Evolutionary conservation across 1,284 basidiomycete genomes (phyloP).

Genomic region (Marasmius tenuissimus): DNA sequence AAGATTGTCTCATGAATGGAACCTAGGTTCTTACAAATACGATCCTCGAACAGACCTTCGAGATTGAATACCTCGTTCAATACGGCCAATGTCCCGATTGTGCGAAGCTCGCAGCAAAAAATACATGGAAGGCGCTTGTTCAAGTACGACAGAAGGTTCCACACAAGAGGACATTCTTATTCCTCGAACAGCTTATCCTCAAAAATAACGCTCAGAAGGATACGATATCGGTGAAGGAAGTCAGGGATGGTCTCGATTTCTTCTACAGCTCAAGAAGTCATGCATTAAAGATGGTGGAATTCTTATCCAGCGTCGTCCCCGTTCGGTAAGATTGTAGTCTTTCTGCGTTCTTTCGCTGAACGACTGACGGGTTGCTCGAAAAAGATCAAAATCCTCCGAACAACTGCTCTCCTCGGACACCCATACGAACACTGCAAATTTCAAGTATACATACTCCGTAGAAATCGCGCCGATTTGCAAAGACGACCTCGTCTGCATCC

Average conservation of each 20-base stretch:
- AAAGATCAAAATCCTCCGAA: conserved; percentile 87
- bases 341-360: neutral
- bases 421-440: conserved; percentile 91
- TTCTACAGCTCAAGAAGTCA: conserved; percentile 91
- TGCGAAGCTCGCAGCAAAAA: conserved; percentile 92
- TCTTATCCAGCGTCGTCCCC: conserved; percentile 86
- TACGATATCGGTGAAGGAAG: conserved; percentile 91
- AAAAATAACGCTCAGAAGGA: conserved; percentile 98
- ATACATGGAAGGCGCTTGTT: conserved; percentile 97
- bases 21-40: conserved; percentile 87
- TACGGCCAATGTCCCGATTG: conserved; percentile 97
- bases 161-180: conserved; percentile 98
- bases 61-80: conserved; percentile 95
- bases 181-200: conserved; percentile 95
- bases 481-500: conserved; percentile 94
- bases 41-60: conserved; percentile 96
- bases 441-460: conserved; percentile 97
- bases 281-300: conserved; percentile 98
- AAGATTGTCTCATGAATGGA: neutral
- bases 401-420: conserved; percentile 93
- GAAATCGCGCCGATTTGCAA: conserved; percentile 98
- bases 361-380: neutral
- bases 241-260: conserved; percentile 94
- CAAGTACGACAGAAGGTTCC: conserved; percentile 98
- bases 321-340: conserved; percentile 58